phyloP scores from a whole-genome alignment of 2,329 filamentous ascomycete genomes.

The Coccinonectria pachysandricola region DNA sequence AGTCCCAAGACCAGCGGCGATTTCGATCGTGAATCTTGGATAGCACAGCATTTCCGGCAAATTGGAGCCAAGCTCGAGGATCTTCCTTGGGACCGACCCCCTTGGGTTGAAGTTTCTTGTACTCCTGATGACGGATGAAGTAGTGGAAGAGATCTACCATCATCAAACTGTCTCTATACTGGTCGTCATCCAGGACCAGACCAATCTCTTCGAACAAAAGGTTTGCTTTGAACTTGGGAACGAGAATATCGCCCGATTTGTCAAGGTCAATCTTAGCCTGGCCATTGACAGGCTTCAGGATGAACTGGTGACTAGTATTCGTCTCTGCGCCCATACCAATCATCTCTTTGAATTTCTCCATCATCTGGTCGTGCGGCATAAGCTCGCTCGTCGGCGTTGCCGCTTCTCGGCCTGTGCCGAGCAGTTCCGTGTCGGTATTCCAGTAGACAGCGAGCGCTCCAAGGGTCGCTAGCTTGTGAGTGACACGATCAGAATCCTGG shows the following conservation, averaged over 20 bases:
- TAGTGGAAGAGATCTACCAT: conserved; percentile 98
- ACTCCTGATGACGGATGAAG: conserved; percentile 94
- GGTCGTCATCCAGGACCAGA: conserved; percentile 91
- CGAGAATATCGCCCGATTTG: conserved; percentile 72
- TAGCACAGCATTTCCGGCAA: conserved; percentile 80
- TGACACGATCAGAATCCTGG: conserved; percentile 70
- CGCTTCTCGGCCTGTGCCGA: conserved; percentile 72
- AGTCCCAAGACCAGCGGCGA: conserved; percentile 89
- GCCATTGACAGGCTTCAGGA: conserved; percentile 89
- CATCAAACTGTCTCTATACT: conserved; percentile 96
- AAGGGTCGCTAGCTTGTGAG: conserved; percentile 87
- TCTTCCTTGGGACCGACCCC: conserved; percentile 73
- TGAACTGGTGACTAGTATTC: conserved; percentile 68
- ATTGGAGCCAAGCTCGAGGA: conserved; percentile 82
- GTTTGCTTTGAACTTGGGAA: conserved; percentile 81
- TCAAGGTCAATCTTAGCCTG: conserved; percentile 91
- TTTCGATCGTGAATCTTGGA: conserved; percentile 94
- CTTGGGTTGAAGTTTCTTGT: conserved; percentile 85
- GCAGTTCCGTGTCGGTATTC: conserved; percentile 84
- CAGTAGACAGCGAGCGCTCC: conserved; percentile 91
- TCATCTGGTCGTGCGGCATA: conserved; percentile 64
- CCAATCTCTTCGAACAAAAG: conserved; percentile 95
- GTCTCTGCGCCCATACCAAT: conserved; percentile 61
- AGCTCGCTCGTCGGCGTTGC: conserved; percentile 35
- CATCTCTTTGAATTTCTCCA: conserved; percentile 66